A percentile compares a stretch with the other conserved stretches of the same genome.
Conservation (phyloP, 2,329 filamentous ascomycete species). For the Colletotrichum agaves region DNA sequence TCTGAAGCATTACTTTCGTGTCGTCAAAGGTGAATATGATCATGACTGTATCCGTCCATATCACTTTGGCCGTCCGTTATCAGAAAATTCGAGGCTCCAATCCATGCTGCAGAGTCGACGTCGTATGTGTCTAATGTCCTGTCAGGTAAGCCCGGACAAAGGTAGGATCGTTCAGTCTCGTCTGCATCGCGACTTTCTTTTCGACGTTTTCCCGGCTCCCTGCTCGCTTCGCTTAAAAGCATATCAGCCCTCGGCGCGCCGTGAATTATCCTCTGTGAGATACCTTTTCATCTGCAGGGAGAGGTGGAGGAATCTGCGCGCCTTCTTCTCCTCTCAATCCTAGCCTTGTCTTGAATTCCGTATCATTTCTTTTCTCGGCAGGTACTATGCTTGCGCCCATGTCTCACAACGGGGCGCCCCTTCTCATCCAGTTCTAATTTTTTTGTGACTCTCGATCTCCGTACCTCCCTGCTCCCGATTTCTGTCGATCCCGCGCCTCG, state of each 20-base stretch:
- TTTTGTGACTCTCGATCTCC: constrained; percentile 13
- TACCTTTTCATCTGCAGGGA: not conserved
- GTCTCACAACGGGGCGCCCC: constrained; percentile 31
- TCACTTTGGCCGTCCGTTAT: not conserved
- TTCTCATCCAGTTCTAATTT: constrained; percentile 4
- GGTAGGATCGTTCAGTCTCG: not conserved
- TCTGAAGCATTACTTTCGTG: not conserved
- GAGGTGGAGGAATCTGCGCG: not conserved
- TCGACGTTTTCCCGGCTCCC: not conserved
- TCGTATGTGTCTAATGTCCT: no score
- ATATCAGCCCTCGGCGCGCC: not conserved
- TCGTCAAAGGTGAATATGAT: not conserved
- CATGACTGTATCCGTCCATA: not conserved
- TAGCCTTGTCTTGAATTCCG: not conserved
- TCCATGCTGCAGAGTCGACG: no score
- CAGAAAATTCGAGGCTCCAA: no score
- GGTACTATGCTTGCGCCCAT: not conserved
- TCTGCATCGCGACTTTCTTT: not conserved
- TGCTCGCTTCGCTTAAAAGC: not conserved
- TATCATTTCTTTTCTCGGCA: not conserved
- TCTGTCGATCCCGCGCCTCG: not conserved
- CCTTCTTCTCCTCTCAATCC: no score
- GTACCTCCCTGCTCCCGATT: constrained; percentile 11
- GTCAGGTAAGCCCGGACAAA: no score
- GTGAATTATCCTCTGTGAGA: not conserved